phyloP scores from a whole-genome alignment of 75 land plant genomes.

The Picea sitchensis region DNA sequence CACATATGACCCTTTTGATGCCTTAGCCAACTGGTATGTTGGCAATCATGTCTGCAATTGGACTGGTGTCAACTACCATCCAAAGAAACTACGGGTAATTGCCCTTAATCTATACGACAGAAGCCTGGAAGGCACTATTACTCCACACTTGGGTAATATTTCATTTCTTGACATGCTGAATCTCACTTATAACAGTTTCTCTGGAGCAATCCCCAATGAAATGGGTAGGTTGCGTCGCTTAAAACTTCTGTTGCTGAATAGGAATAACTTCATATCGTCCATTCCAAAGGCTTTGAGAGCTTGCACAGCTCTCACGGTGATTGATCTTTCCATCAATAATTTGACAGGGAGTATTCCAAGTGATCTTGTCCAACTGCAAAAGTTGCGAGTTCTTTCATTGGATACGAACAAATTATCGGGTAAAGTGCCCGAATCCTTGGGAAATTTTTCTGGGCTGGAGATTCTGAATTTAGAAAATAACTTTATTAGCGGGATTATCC shows the following conservation, averaged over 20 bases:
- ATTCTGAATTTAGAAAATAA: constrained; percentile 17
- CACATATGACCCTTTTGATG: too few relatives aligned
- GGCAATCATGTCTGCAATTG: constrained; percentile 40
- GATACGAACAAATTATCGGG: constrained; percentile 15
- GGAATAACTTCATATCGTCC: constrained; percentile 34
- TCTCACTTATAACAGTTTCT: constrained; percentile 42
- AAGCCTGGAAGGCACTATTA: constrained; percentile 47
- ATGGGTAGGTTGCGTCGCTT: constrained; percentile 64
- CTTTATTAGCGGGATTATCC: constrained; percentile 18
- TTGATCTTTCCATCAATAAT: constrained; percentile 15
- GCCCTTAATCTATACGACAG: constrained; percentile 27
- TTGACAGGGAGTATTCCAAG: constrained; percentile 15
- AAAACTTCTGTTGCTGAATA: constrained; percentile 41
- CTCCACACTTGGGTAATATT: constrained; percentile 37
- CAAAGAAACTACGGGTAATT: constrained; percentile 14
- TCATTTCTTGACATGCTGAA: constrained; percentile 37
- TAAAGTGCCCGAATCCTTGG: constrained; percentile 12
- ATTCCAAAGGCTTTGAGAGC: constrained; percentile 59
- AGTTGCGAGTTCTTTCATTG: constrained; percentile 5
- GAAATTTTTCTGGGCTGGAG: constrained; percentile 6
- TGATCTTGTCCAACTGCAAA: not conserved
- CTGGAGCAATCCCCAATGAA: too few relatives aligned
- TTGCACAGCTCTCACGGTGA: constrained; percentile 10
- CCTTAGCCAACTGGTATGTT: constrained; percentile 35
- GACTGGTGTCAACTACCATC: constrained; percentile 45